Conservation (phyloP, 1,139 yeast genomes). For the Geotrichum aggregatum region DNA sequence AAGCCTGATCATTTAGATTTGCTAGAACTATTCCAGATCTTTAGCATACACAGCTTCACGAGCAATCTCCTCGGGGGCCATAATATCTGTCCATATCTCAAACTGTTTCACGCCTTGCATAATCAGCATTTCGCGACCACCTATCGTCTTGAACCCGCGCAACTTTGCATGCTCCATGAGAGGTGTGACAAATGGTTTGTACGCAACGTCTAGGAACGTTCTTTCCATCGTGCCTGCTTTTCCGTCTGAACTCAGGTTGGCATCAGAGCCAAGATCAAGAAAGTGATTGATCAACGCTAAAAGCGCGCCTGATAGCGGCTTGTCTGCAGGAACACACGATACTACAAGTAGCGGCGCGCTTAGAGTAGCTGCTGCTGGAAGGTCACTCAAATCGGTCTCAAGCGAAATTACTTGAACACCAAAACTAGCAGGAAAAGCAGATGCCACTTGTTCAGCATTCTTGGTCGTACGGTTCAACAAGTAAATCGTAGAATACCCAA, state of each 20-base stretch:
- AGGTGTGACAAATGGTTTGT: constrained; percentile 82
- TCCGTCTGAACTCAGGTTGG: too few species aligned
- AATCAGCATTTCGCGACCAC: constrained; percentile 87
- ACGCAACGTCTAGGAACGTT: constrained; percentile 81
- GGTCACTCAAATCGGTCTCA: constrained; percentile 35
- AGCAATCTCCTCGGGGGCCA: constrained; percentile 35
- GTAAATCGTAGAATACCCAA: constrained; percentile 76
- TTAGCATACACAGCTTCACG: constrained; percentile 22
- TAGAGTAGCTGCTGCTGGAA: constrained; percentile 23
- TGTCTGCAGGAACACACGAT: constrained; percentile 89
- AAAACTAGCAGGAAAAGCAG: constrained; percentile 57
- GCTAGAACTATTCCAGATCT: neutral
- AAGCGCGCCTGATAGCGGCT: constrained; percentile 57
- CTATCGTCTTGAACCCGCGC: constrained; percentile 68
- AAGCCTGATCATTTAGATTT: too few species aligned
- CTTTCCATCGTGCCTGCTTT: constrained; percentile 36
- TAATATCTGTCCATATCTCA: constrained; percentile 66
- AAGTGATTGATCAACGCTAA: constrained; percentile 43
- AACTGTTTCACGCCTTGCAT: constrained; percentile 91
- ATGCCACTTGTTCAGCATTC: constrained; percentile 57
- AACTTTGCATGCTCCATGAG: constrained; percentile 70
- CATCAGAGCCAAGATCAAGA: too few species aligned
- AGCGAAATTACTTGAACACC: constrained; percentile 57
- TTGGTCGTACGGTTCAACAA: constrained; percentile 74
- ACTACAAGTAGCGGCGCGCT: constrained; percentile 57